Evolutionary conservation across 2,329 filamentous ascomycete species (phyloP), one percentile per base, ranked within the genome.

Genomic region (Aureobasidium sp.): DNA sequence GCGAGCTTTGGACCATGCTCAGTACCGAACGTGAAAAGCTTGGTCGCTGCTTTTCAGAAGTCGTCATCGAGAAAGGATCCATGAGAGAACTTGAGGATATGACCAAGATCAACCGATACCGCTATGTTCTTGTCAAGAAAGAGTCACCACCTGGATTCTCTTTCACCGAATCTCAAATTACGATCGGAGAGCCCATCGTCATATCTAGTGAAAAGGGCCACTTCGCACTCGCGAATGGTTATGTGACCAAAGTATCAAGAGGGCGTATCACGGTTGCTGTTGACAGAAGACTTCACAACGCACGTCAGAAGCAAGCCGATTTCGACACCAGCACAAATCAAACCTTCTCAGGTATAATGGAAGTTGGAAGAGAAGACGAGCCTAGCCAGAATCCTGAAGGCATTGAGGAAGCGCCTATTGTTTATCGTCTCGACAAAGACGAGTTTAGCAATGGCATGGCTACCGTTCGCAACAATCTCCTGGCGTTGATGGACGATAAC

Each of bases 401-500:
- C 59, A 39, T 65, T 67, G 27, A 66, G 62, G 78, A 81, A 62
- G 73, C 81, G 4, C 83, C 83, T 4, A 77, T 88, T 6, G 80
- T 85, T 53, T 99, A 96, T 69, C 88, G 94, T 27, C 79, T 99
- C 4, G 94, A 99, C 75, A 97, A 97, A 72, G 94, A 99, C 69
- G 94, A 99, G 71, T 99, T 99, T 75, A 96, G 91, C 75, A 97
- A 96, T 69, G 94, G 94, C 63, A 96, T 99, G 90, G 92, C 94
- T 3, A 88, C 89, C 34, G 90, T 96, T 50, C 87, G 94, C 59
- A 97, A 96, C 75, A 99, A 97, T 68, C 82, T 99, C 1, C 85
- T 97, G 36, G 90, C 92, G 67, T 84, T 96, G 69, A 97, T 99
- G 92, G 85, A 90, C 44, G 86, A 92, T 67, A 84, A 85, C 47